Base-by-base conservation (phyloP, 257 asterid genomes). In the Ocimum tenuiflorum region DNA sequence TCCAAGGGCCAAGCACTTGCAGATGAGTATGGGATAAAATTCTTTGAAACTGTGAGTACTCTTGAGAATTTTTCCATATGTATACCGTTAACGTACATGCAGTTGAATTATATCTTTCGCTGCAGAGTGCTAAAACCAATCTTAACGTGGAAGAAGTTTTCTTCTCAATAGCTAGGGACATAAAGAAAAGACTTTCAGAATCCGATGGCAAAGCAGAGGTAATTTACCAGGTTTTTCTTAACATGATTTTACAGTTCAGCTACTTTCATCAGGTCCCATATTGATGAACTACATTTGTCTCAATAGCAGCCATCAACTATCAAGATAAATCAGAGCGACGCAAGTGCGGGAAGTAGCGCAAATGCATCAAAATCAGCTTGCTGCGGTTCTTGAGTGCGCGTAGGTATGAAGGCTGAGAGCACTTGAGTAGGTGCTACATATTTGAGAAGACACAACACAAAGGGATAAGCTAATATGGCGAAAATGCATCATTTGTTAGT, bases 1-100 rank as follows among this genome's bases (percentile, higher is more conserved):
- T 73, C 95, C 82, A 85, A 79, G 79, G 89, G 94, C 60, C 96
- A 87, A 82, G 96, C 95, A 27, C 83, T 89, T 18, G 96, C 96
- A 1, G 94, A 89, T 76, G 96, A 89, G 73, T 87, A 83, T 11
- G 94, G 96, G 67, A 87, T 87, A 35, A 87, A 86, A 74, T 89
- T 89, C 85, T 89, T 83, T 62, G 96, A 89, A 75, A 89, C 95
- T 20, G 96, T 88, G 78, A 86, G 91, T 76, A 52, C 45, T 64
- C 46, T n/a, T 42, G 51, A 17, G 24, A 33, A 27, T n/a, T 57
- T 39, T 12, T 39, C 41, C 38, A 3, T 51, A 10, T 38, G 23
- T 50, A 51, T 14, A 36, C 33, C 17, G 67, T 22, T 38, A 48
- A 29, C 18, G 7, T 63, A 23, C 17, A 52, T 20, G 52, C 56